These are phyloP conservation scores for Penicillium sp. DNA, from an alignment of 2,329 filamentous ascomycete genomes.

Conservation along the genomic window DNA sequence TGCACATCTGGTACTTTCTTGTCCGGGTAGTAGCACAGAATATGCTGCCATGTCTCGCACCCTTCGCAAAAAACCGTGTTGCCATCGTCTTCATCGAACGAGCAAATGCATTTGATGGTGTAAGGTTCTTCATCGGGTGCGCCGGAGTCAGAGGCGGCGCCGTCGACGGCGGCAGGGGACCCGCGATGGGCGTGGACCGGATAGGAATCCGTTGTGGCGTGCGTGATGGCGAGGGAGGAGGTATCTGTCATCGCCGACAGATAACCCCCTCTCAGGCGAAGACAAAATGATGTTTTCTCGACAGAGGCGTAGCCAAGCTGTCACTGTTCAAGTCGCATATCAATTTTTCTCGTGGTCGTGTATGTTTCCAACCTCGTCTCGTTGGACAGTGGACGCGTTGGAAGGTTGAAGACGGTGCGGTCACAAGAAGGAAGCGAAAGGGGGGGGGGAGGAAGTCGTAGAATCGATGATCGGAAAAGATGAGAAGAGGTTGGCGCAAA, in stretches of 20 bases:
- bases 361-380: slow-evolving; percentile 9
- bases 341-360: slow-evolving; percentile 12
- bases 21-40: slow-evolving; percentile 89
- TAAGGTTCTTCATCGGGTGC: slow-evolving; percentile 56
- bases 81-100: slow-evolving; percentile 90
- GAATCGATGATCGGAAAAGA: slow-evolving; percentile 5
- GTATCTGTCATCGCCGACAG: slow-evolving; percentile 56
- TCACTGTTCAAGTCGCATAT: slow-evolving; percentile 24
- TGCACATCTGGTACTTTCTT: slow-evolving; percentile 73
- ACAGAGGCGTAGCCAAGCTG: slow-evolving; percentile 17
- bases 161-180: slow-evolving; percentile 44
- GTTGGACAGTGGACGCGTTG: slow-evolving; percentile 16
- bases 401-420: slow-evolving; percentile 1
- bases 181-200: slow-evolving; percentile 47
- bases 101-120: slow-evolving; percentile 97
- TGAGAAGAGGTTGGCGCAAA: slow-evolving; percentile 6
- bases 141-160: slow-evolving; percentile 42
- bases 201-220: slow-evolving; percentile 47
- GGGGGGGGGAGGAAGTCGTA: slow-evolving; percentile 9
- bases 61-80: slow-evolving; percentile 94
- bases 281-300: slow-evolving; percentile 24
- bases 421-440: slow-evolving; percentile 14
- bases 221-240: slow-evolving; percentile 50
- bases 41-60: slow-evolving; percentile 98
- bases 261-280: slow-evolving; percentile 44